Conservation (phyloP, 1,284 basidiomycete species). For the Trichosporon asahii region DNA sequence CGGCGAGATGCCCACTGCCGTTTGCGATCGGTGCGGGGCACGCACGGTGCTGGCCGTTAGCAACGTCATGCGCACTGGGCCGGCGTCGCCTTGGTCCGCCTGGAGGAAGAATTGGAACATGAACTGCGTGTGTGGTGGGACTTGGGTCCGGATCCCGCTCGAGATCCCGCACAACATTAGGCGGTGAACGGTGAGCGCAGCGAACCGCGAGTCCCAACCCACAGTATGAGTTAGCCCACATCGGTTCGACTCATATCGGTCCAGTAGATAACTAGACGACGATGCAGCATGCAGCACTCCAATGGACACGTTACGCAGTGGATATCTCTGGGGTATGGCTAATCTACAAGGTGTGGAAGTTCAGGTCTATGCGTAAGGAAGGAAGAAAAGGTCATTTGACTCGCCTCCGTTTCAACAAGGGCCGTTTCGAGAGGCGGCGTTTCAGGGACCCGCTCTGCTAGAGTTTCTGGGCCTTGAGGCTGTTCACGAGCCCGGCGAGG, state of each 20-base stretch:
- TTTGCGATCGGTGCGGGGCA: constrained; percentile 33
- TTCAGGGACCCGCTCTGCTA: not conserved
- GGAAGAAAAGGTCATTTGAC: no score
- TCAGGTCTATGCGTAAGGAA: no score
- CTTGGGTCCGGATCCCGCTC: constrained; percentile 30
- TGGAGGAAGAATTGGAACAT: constrained; percentile 26
- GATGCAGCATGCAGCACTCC: no score
- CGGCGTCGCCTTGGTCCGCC: constrained; percentile 16
- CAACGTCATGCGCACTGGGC: constrained; percentile 18
- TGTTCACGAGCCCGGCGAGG: constrained; percentile 4
- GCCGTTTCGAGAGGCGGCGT: no score
- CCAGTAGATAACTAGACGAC: no score
- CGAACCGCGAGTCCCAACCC: no score
- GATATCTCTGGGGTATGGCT: no score
- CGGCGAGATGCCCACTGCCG: constrained; percentile 21
- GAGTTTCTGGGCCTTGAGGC: not conserved
- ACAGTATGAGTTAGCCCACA: no score
- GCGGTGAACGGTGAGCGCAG: not conserved
- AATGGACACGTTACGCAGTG: no score
- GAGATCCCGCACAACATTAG: constrained; percentile 12
- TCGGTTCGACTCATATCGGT: no score
- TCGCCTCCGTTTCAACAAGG: no score
- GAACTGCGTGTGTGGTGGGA: constrained; percentile 40
- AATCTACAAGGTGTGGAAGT: no score
- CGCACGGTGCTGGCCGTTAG: constrained; percentile 19